Percentiles rank a stretch among this genome's conserved stretches.
phyloP scores from a whole-genome alignment of 108 stramenopile species.

The Cyclostephanos invisitatus region DNA sequence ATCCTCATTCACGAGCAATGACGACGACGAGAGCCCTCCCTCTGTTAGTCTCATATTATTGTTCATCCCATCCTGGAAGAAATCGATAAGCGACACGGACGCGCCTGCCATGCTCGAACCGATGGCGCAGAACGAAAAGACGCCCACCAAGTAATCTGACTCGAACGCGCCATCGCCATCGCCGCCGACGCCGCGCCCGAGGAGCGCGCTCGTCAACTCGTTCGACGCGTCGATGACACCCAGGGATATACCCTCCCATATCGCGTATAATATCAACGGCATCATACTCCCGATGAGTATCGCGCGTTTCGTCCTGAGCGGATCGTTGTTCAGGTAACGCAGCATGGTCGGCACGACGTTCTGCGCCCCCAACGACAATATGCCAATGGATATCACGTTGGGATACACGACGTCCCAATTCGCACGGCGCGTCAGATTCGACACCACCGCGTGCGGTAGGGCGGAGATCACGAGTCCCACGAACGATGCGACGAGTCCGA shows the following conservation, averaged over 20 bases:
- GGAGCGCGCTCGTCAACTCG: background rate
- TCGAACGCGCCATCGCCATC: constrained; percentile 24
- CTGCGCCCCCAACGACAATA: constrained; percentile 52
- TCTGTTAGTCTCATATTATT: too few species aligned
- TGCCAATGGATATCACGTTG: constrained; percentile 48
- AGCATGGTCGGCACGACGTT: constrained; percentile 55
- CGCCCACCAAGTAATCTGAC: constrained; percentile 40
- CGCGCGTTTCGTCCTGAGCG: constrained; percentile 30
- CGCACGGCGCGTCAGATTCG: constrained; percentile 24
- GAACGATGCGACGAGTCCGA: constrained; percentile 39
- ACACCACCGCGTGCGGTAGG: constrained; percentile 18
- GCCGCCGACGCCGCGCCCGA: constrained; percentile 29
- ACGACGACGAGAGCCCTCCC: background rate
- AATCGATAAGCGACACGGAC: constrained; percentile 53
- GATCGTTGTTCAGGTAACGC: constrained; percentile 38
- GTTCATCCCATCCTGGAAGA: constrained; percentile 42
- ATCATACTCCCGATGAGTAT: constrained; percentile 44
- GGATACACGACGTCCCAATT: constrained; percentile 48
- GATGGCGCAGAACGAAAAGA: constrained; percentile 50
- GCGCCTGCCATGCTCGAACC: constrained; percentile 57
- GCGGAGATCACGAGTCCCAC: constrained; percentile 28
- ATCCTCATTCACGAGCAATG: background rate
- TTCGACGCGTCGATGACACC: constrained; percentile 39
- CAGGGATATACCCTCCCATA: constrained; percentile 52
- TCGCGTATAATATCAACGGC: constrained; percentile 36